Percentiles rank a stretch among this genome's conserved stretches.
Conservation (phyloP, 2,329 filamentous ascomycete genomes). For the Calonectria crousiana region DNA sequence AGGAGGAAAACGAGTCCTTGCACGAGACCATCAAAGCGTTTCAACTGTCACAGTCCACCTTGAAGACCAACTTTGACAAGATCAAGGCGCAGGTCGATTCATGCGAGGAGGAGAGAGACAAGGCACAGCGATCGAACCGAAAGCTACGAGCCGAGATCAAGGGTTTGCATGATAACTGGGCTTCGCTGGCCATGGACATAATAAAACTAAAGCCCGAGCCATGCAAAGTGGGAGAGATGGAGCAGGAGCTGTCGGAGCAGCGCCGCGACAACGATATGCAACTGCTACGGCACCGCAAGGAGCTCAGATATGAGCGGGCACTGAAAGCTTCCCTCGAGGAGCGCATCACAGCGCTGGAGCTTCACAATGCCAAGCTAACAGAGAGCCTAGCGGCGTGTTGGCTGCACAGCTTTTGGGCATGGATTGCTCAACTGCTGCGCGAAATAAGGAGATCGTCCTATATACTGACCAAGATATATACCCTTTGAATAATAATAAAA, state of each 20-base stretch:
- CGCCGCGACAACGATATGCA: background rate
- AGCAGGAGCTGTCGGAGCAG: background rate
- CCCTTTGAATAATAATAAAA: background rate
- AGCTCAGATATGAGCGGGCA: background rate
- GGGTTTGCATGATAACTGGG: background rate
- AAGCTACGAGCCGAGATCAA: background rate
- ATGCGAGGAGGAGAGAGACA: background rate
- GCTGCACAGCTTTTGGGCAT: background rate
- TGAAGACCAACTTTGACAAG: background rate
- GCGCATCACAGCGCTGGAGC: background rate
- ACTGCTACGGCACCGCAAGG: background rate
- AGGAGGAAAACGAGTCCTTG: background rate
- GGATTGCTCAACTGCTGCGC: background rate
- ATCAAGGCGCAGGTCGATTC: background rate
- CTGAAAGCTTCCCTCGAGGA: background rate
- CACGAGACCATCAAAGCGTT: background rate
- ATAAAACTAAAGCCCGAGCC: background rate
- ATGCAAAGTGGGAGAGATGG: background rate
- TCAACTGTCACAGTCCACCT: background rate
- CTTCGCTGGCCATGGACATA: background rate
- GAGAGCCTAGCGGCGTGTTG: conserved; percentile 1
- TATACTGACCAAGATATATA: background rate
- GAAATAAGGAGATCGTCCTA: background rate
- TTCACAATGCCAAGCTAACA: background rate
- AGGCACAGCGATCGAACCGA: background rate